These are phyloP conservation scores for Chlorella sp. DNA, from an alignment of 139 green algal genomes.

Conservation along the genomic window DNA sequence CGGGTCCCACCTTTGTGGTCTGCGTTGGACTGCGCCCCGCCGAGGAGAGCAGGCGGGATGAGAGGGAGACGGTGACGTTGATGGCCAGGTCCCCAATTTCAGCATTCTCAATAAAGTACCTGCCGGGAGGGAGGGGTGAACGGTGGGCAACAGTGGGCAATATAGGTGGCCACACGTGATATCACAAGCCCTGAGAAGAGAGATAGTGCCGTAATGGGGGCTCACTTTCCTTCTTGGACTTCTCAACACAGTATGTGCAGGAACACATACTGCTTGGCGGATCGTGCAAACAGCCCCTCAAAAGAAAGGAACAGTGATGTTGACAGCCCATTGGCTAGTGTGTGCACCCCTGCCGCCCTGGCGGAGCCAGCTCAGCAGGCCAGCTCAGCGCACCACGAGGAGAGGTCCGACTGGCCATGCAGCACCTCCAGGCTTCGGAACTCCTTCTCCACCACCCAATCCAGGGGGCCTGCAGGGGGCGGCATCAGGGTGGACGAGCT, in stretches of 20 bases:
- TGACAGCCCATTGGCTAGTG: too few species aligned
- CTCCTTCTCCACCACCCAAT: conserved; percentile 72
- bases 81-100: conserved; percentile 65
- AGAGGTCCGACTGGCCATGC: conserved; percentile 76
- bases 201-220: too few species aligned
- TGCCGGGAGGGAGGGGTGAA: background rate
- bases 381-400: conserved; percentile 51
- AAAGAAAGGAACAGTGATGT: too few species aligned
- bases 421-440: conserved; percentile 68
- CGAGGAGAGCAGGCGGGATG: conserved; percentile 61
- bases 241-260: background rate
- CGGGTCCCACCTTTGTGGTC: background rate
- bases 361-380: background rate
- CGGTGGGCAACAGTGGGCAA: background rate
- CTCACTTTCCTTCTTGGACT: too few species aligned
- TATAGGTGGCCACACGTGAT: too few species aligned
- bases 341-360: too few species aligned
- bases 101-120: conserved; percentile 74
- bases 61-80: conserved; percentile 85
- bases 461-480: conserved; percentile 36
- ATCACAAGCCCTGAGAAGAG: too few species aligned
- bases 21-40: background rate
- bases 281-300: too few species aligned
- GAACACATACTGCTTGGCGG: too few species aligned
- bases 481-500: background rate